Percentiles rank a stretch among this genome's conserved stretches.
Conservation (phyloP, 106 monocot species). For the Gastrodia elata region DNA sequence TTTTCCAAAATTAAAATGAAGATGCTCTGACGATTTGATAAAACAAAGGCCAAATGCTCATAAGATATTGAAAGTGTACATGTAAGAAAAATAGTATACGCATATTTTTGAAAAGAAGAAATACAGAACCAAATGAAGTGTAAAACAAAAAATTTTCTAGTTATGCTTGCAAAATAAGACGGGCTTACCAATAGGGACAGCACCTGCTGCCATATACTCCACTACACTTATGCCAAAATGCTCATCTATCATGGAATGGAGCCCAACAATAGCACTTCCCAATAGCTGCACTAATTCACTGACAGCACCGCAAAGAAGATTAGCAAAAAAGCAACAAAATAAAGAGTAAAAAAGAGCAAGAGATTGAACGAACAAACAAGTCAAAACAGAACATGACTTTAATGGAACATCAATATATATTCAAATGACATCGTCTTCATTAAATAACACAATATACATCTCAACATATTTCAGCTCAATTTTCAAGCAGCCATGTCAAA, state of each 20-base stretch:
- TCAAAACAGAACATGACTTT: too few species aligned
- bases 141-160: not conserved
- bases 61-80: not conserved
- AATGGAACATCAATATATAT: not conserved
- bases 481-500: too few species aligned
- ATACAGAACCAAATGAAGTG: not conserved
- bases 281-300: conserved; percentile 81
- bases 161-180: not conserved
- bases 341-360: not conserved
- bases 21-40: not conserved
- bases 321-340: not conserved
- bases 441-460: not conserved
- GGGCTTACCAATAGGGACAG: conserved; percentile 72
- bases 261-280: conserved; percentile 71
- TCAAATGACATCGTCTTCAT: not conserved
- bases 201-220: conserved; percentile 93
- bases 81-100: not conserved
- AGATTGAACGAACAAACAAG: not conserved
- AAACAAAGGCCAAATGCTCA: not conserved
- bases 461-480: not conserved
- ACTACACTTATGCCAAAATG: conserved; percentile 97
- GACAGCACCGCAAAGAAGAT: not conserved
- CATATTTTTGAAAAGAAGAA: not conserved
- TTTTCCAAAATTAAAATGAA: too few species aligned
- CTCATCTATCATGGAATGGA: conserved; percentile 95